phyloP scores from a whole-genome alignment of 225 moss, liverwort and hornwort genomes.

The Asterella californica region DNA sequence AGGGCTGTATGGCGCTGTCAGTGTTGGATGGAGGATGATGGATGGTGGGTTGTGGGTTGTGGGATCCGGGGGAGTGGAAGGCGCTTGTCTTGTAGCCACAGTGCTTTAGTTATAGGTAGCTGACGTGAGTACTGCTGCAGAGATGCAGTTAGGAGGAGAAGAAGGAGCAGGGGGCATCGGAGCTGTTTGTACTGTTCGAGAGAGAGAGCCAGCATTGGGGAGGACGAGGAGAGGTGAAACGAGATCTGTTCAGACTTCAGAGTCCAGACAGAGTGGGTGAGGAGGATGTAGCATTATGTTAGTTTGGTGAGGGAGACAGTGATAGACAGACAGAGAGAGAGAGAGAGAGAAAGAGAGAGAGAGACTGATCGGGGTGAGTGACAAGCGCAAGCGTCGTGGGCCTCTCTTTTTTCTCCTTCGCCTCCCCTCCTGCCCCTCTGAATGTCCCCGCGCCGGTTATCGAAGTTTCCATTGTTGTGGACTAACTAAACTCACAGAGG shows the following conservation, averaged over 20 bases:
- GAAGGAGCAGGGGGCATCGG: not conserved
- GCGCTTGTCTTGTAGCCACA: constrained; percentile 5
- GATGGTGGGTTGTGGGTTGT: not conserved
- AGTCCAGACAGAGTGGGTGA: not conserved
- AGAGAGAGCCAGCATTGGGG: not conserved
- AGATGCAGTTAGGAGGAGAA: not conserved
- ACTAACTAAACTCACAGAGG: no score
- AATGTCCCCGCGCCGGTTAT: not conserved
- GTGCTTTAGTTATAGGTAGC: not conserved
- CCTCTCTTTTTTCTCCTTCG: not conserved
- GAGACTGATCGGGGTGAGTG: not conserved
- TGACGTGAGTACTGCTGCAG: not conserved
- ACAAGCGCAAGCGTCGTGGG: constrained; percentile 1
- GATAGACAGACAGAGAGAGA: not conserved
- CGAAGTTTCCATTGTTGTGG: not conserved
- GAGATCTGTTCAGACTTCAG: not conserved
- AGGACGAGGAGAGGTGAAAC: no score
- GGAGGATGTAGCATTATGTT: not conserved
- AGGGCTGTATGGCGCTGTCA: not conserved
- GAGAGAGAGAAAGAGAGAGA: not conserved
- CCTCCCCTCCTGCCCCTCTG: not conserved
- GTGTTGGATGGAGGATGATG: not conserved
- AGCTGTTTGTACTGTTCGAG: not conserved
- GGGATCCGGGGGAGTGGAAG: not conserved
- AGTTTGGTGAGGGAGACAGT: not conserved